Evolutionary conservation across 1,284 basidiomycete genomes (phyloP), one percentile per base, ranked within the genome.

Genomic region (Cryptococcus sp.): DNA sequence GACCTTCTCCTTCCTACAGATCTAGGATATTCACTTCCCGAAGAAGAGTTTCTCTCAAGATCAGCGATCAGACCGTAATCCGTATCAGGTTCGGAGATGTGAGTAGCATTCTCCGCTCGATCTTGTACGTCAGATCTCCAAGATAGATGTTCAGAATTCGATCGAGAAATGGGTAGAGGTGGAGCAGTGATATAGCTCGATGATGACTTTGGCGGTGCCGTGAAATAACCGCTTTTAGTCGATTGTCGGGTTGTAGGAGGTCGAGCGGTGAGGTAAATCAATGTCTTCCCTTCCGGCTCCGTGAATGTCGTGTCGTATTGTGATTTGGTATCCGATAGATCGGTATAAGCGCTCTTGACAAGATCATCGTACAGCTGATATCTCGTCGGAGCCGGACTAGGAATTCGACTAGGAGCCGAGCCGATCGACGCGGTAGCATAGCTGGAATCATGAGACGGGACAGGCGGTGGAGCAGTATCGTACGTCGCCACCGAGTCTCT

Each of bases 41-140:
- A 58, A 0, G 70, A 70, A 3, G 71, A 72, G 14, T 63, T 58
- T 14, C 73, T 57, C 52, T 75, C 73, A 2, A 75, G 62, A 23
- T 67, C 68, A 2, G 65, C 64, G 30, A 73, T 55, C 3, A 71
- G 44, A 14, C 58, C 68, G 13, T 59, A 46, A 52, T 73, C 68
- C 1, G 65, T 59, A 41, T 68, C 68, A 0, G 70, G 67, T 49
- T 75, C 65, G 36, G 66, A 70, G 34, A 75, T 63, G 3, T 66
- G 65, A 4, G 73, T 71, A 43, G 50, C 65, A 8, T 62, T 56
- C 38, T 64, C 60, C 10, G 52, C 54, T 41, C 33, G 38, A 31
- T 65, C 62, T 48, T 61, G 60, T 23, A 44, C 38, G 23, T 56
- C 53, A 15, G 64, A 62, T 15, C 53, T 30, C 14, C 33, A 58